phyloP scores from a whole-genome alignment of 2,329 filamentous ascomycete species.

The Bipolaris oryzae region DNA sequence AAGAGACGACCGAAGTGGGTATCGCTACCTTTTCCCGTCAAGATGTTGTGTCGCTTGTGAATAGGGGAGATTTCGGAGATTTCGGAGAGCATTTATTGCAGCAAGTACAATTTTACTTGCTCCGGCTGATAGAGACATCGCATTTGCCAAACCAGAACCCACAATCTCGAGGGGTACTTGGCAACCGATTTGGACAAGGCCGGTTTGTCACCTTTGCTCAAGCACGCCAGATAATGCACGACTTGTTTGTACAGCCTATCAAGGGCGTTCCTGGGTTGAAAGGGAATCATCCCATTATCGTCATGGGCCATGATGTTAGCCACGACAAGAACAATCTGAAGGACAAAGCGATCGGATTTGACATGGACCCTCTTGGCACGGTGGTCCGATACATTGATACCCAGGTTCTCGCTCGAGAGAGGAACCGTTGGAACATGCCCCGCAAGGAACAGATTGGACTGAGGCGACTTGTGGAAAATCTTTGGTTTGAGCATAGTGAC shows the following conservation, averaged over 20 bases:
- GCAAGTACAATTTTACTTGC: conserved; percentile 26
- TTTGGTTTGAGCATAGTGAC: conserved; percentile 25
- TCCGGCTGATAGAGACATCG: conserved; percentile 27
- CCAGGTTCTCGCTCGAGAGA: conserved; percentile 25
- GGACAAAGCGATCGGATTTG: conserved; percentile 20
- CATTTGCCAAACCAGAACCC: conserved; percentile 20
- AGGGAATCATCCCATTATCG: conserved; percentile 25
- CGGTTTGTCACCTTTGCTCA: conserved; percentile 26
- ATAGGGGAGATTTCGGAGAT: conserved; percentile 9
- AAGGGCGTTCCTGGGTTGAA: conserved; percentile 4
- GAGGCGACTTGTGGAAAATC: conserved; percentile 4
- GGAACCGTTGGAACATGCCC: background rate
- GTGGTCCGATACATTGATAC: conserved; percentile 33
- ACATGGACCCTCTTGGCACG: conserved; percentile 12
- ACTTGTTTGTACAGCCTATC: conserved; percentile 23
- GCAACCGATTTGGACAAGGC: conserved; percentile 31
- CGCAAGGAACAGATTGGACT: conserved; percentile 21
- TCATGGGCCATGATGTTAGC: conserved; percentile 31
- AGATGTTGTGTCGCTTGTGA: conserved; percentile 1
- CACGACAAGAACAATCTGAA: conserved; percentile 30
- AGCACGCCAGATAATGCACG: conserved; percentile 15
- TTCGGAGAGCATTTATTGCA: conserved; percentile 28
- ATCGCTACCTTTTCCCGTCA: conserved; percentile 16
- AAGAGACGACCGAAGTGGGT: conserved; percentile 32
- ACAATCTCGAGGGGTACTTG: conserved; percentile 15